Percentiles rank a stretch among this genome's conserved stretches.
Evolutionary conservation across 2,329 filamentous ascomycete species (phyloP).

Genomic region (Nectriaceae sp.): DNA sequence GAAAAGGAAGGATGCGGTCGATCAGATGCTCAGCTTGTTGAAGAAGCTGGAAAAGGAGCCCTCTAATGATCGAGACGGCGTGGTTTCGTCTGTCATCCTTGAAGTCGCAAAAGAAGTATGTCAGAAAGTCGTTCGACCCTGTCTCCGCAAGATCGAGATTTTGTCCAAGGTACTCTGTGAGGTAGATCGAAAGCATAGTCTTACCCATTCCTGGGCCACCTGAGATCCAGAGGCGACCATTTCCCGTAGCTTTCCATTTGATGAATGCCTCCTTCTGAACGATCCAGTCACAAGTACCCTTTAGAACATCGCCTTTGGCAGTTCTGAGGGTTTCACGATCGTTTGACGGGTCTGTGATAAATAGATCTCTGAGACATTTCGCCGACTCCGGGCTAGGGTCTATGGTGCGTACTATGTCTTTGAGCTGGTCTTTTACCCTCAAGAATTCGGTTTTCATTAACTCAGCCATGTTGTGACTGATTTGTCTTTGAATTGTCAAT

Average conservation of each 20-base stretch:
- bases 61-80: not conserved
- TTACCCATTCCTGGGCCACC: slow-evolving; percentile 10
- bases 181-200: slow-evolving; percentile 9
- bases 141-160: no score
- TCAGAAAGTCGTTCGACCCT: not conserved
- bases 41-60: slow-evolving; percentile 6
- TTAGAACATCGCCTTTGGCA: not conserved
- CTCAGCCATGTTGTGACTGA: no score
- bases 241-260: not conserved
- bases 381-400: no score
- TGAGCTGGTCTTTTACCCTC: no score
- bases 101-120: slow-evolving; percentile 8
- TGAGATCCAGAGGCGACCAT: slow-evolving; percentile 8
- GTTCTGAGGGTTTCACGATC: slow-evolving; percentile 6
- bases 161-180: not conserved
- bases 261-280: not conserved
- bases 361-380: no score
- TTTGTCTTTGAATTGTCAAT: no score
- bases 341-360: slow-evolving; percentile 8
- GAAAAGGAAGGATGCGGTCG: not conserved
- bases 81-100: slow-evolving; percentile 1
- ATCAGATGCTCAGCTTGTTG: not conserved
- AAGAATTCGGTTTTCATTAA: no score
- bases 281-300: slow-evolving; percentile 15
- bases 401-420: no score